Percentiles rank a stretch among this genome's conserved stretches.
Conservation (phyloP, 179 eudicot species). For the Carnegiea gigantea region DNA sequence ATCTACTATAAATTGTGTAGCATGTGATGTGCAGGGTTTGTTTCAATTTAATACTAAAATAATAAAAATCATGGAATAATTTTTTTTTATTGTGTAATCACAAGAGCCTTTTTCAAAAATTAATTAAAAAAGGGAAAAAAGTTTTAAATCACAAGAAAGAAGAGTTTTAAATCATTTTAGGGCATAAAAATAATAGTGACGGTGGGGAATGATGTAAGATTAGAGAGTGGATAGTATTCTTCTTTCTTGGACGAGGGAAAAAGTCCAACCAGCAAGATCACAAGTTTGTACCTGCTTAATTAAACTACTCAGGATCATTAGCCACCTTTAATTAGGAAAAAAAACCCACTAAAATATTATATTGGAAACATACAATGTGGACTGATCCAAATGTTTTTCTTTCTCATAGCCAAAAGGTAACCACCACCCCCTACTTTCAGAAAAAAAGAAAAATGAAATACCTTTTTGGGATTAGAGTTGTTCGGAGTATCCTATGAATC, state of each 20-base stretch:
- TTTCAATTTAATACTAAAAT: not conserved
- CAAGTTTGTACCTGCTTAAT: not conserved
- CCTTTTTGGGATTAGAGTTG: not conserved
- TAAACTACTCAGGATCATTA: not conserved
- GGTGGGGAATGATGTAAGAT: not conserved
- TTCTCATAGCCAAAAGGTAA: not conserved
- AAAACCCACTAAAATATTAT: not conserved
- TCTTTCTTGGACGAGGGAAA: not conserved
- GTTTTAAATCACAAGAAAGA: not conserved
- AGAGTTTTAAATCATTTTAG: not conserved
- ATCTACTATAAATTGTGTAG: constrained; percentile 26
- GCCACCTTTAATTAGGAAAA: not conserved
- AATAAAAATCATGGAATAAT: not conserved
- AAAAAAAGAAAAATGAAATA: too few species aligned
- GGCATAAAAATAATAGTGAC: not conserved
- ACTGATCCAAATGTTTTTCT: not conserved
- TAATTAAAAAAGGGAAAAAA: not conserved
- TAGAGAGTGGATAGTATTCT: not conserved
- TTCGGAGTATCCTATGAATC: not conserved
- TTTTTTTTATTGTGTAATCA: not conserved
- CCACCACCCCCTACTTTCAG: not conserved
- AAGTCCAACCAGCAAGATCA: not conserved
- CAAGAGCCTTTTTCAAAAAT: not conserved
- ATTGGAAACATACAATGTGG: not conserved
- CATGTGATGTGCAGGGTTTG: constrained; percentile 19